Evolutionary conservation across 495 filamentous ascomycete genomes (phyloP).

Genomic region (Delitschia confertaspora): DNA sequence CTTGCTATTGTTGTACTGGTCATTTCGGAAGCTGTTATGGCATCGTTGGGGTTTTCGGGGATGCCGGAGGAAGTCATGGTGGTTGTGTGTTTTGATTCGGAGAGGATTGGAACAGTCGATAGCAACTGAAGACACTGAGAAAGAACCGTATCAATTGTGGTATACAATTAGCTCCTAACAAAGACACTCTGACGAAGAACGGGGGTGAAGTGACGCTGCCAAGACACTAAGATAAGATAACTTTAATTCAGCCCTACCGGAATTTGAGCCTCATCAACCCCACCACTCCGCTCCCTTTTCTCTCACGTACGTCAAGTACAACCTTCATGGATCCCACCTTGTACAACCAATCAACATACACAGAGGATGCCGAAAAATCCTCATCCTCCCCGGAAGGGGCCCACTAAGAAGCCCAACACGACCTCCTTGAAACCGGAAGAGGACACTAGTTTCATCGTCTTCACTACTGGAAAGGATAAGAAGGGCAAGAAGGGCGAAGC

Average conservation of each 20-base stretch:
- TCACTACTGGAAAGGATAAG: slow-evolving; percentile 53
- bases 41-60: slow-evolving; percentile 27
- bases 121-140: no score
- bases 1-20: slow-evolving; percentile 25
- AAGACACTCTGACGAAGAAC: no score
- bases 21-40: slow-evolving; percentile 35
- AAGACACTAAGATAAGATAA: background rate
- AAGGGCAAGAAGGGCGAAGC: slow-evolving; percentile 34
- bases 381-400: slow-evolving; percentile 28
- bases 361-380: slow-evolving; percentile 22
- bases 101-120: no score
- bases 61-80: no score
- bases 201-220: slow-evolving; percentile 6
- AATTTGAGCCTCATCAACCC: slow-evolving; percentile 1
- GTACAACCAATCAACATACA: background rate
- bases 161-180: no score
- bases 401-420: slow-evolving; percentile 28
- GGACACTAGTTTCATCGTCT: slow-evolving; percentile 59
- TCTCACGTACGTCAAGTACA: no score
- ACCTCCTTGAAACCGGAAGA: slow-evolving; percentile 26
- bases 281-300: background rate
- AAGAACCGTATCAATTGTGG: no score
- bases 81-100: no score
- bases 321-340: no score
- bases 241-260: slow-evolving; percentile 6